These are phyloP conservation scores for Incumbomyces lentus DNA, from an alignment of 2,329 filamentous ascomycete genomes.

Conservation along the genomic window DNA sequence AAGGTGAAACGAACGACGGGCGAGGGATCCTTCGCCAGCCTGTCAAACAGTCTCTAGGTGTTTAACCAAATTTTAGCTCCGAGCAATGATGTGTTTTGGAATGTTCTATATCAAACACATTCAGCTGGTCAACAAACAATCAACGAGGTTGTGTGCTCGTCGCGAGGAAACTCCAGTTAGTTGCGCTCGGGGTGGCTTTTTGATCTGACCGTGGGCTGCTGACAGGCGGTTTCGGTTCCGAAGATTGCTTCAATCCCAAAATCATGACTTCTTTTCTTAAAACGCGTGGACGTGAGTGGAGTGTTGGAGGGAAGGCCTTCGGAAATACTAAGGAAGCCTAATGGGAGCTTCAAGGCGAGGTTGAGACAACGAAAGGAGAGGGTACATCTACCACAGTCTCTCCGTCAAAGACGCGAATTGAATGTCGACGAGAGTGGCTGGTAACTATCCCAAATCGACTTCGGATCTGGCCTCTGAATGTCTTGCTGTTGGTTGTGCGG, in stretches of 20 bases:
- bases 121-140: no score
- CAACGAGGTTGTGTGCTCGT: neutral
- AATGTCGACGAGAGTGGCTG: no score
- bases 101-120: no score
- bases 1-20: no score
- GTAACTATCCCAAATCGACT: no score
- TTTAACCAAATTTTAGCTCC: neutral
- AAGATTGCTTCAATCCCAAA: constrained; percentile 3
- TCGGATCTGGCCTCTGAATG: no score
- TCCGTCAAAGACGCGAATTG: no score
- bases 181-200: neutral
- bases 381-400: neutral
- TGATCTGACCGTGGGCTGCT: constrained; percentile 1
- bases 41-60: constrained; percentile 1
- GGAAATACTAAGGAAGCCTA: no score
- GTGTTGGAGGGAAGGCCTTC: neutral
- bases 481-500: no score
- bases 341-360: neutral
- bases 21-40: constrained; percentile 4
- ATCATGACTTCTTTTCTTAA: constrained; percentile 3
- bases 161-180: neutral
- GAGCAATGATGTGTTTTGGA: neutral
- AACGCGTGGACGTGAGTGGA: constrained; percentile 1
- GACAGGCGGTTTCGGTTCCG: constrained; percentile 6
- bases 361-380: neutral